Percentiles rank a stretch among this genome's conserved stretches.
These are phyloP conservation scores for Xylaria sp. DNA, from an alignment of 2,329 filamentous ascomycete genomes.

Conservation along the genomic window DNA sequence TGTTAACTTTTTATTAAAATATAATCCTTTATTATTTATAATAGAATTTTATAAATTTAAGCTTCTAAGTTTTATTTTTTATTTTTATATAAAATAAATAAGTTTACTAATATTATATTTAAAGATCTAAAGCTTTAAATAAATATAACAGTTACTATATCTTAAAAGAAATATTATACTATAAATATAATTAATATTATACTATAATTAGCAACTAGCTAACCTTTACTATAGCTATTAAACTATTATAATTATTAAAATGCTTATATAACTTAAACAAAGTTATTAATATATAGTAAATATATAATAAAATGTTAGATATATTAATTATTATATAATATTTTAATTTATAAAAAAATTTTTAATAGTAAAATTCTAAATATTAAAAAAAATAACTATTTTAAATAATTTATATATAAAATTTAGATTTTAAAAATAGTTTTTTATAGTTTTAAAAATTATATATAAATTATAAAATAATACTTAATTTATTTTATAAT, in stretches of 20 bases:
- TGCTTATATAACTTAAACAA: background rate
- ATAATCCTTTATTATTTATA: background rate
- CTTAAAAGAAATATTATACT: too few species aligned
- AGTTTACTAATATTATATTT: background rate
- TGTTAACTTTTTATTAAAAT: background rate
- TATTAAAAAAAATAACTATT: background rate
- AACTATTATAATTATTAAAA: background rate
- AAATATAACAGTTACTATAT: too few species aligned
- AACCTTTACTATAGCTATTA: background rate
- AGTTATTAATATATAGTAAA: too few species aligned
- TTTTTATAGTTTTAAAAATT: constrained; percentile 8
- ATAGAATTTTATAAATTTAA: background rate
- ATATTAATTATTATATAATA: too few species aligned
- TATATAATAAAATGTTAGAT: too few species aligned
- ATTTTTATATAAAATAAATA: background rate
- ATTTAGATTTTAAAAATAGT: background rate
- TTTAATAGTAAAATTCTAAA: background rate
- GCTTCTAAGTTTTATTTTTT: background rate
- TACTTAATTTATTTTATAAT: background rate
- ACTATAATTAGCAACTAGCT: too few species aligned
- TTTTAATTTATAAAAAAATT: background rate
- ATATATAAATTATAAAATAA: background rate
- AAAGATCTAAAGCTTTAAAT: background rate
- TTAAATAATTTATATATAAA: constrained; percentile 6
- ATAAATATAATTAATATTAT: background rate